Conservation (phyloP, 2,329 filamentous ascomycete genomes). For the Xenoacremonium recifei region DNA sequence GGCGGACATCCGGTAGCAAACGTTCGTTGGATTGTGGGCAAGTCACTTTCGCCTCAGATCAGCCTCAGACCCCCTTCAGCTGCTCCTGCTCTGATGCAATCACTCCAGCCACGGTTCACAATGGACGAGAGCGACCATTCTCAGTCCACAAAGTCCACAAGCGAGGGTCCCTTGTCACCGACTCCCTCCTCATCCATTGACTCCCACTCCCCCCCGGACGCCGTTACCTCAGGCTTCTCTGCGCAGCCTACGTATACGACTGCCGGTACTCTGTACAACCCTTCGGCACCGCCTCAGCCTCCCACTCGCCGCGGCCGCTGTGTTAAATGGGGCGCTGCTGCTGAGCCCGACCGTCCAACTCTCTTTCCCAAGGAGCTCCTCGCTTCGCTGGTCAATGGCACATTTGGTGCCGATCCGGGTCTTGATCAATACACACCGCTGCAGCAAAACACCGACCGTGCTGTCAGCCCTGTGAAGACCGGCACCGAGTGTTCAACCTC, state of each 20-base stretch:
- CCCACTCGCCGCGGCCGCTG: constrained; percentile 50
- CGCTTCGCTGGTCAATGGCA: constrained; percentile 31
- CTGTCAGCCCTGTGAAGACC: constrained; percentile 39
- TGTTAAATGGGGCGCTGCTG: constrained; percentile 37
- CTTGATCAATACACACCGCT: constrained; percentile 48
- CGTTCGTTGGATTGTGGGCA: too few relatives aligned
- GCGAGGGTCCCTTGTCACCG: too few relatives aligned
- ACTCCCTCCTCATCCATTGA: too few relatives aligned
- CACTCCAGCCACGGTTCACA: too few relatives aligned
- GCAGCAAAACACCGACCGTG: constrained; percentile 54
- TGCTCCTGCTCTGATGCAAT: too few relatives aligned
- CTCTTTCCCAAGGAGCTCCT: constrained; percentile 37
- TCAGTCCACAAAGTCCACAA: too few relatives aligned
- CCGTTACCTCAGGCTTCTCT: too few relatives aligned
- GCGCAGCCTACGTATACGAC: constrained; percentile 51
- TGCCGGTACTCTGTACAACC: constrained; percentile 56
- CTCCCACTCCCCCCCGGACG: too few relatives aligned
- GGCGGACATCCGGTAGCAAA: too few relatives aligned
- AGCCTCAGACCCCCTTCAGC: too few relatives aligned
- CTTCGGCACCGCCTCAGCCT: constrained; percentile 47
- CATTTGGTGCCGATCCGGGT: constrained; percentile 10
- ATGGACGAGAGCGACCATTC: too few relatives aligned
- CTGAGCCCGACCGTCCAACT: constrained; percentile 29
- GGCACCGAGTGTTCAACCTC: constrained; percentile 25
- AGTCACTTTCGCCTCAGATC: too few relatives aligned